A percentile compares a stretch with the other conserved stretches of the same genome.
These are phyloP conservation scores for Falciphora oryzae DNA, from an alignment of 2,329 filamentous ascomycete genomes.

Conservation along the genomic window DNA sequence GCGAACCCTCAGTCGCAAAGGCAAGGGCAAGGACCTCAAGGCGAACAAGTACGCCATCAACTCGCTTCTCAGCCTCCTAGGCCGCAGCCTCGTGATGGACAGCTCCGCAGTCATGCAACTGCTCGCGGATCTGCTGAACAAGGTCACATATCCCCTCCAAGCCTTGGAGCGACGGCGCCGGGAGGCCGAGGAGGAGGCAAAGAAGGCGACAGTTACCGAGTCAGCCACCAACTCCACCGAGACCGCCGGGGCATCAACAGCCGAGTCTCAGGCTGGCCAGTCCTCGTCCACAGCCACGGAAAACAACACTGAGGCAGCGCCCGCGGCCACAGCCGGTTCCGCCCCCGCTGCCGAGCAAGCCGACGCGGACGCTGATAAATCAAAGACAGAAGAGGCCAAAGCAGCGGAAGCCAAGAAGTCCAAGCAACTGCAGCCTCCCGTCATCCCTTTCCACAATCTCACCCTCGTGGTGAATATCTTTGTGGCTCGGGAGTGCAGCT, in stretches of 20 bases:
- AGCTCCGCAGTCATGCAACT: conserved; percentile 96
- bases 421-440: conserved; percentile 66
- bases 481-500: conserved; percentile 90
- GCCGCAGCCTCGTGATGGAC: conserved; percentile 93
- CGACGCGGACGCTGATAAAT: conserved; percentile 24
- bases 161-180: conserved; percentile 78
- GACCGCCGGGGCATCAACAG: neutral
- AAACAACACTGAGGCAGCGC: neutral
- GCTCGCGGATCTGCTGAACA: conserved; percentile 78
- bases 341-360: conserved; percentile 10
- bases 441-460: conserved; percentile 83
- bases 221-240: conserved; percentile 13
- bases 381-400: conserved; percentile 35
- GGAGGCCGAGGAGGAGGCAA: conserved; percentile 54
- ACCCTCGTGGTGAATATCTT: conserved; percentile 95
- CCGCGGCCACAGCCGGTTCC: conserved; percentile 21
- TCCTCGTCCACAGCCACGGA: conserved; percentile 10
- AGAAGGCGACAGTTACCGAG: conserved; percentile 29
- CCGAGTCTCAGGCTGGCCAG: neutral
- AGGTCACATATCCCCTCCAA: conserved; percentile 81
- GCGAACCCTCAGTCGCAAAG: conserved; percentile 70
- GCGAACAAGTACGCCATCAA: conserved; percentile 88
- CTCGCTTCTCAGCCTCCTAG: conserved; percentile 77
- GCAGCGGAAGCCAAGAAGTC: conserved; percentile 42
- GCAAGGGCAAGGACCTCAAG: conserved; percentile 80